Evolutionary conservation across 352 stramenopile species (phyloP).

Genomic region (Globisporangium apiculatum): DNA sequence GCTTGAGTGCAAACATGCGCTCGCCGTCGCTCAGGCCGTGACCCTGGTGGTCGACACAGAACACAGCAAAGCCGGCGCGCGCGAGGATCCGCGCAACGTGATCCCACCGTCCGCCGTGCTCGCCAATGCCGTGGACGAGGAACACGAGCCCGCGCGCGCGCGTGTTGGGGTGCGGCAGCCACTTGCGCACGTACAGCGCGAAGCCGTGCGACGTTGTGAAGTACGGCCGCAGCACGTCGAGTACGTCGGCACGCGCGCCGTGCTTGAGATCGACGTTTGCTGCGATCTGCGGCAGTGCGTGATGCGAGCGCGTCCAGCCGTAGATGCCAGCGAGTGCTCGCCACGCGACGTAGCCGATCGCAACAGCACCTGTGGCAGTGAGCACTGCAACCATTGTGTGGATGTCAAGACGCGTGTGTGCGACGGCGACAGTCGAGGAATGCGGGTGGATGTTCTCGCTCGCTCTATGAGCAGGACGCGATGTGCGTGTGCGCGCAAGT

Average conservation of each 20-base stretch:
- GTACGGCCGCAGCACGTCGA: constrained; percentile 20
- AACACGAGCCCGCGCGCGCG: constrained; percentile 33
- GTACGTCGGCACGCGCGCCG: not conserved
- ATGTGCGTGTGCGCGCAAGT: too few species aligned
- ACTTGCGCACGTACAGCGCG: constrained; percentile 38
- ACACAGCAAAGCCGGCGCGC: constrained; percentile 36
- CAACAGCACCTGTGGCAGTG: constrained; percentile 7
- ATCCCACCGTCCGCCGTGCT: constrained; percentile 46
- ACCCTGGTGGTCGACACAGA: constrained; percentile 52
- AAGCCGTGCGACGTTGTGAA: constrained; percentile 33
- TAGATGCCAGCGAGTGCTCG: constrained; percentile 5
- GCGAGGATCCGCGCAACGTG: constrained; percentile 33
- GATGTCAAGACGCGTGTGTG: not conserved
- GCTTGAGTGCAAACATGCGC: constrained; percentile 36
- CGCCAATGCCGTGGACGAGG: constrained; percentile 46
- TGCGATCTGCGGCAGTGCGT: constrained; percentile 15
- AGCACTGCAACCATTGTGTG: constrained; percentile 11
- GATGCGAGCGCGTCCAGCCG: constrained; percentile 7
- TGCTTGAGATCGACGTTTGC: constrained; percentile 1
- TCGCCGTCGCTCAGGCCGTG: constrained; percentile 56
- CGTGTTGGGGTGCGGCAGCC: constrained; percentile 22
- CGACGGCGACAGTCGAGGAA: too few species aligned
- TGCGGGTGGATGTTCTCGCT: too few species aligned
- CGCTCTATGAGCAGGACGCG: too few species aligned
- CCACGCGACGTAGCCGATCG: constrained; percentile 14